These are phyloP conservation scores for Cystofilobasidium bisporidii DNA, from an alignment of 768 basidiomycete species.

Conservation along the genomic window DNA sequence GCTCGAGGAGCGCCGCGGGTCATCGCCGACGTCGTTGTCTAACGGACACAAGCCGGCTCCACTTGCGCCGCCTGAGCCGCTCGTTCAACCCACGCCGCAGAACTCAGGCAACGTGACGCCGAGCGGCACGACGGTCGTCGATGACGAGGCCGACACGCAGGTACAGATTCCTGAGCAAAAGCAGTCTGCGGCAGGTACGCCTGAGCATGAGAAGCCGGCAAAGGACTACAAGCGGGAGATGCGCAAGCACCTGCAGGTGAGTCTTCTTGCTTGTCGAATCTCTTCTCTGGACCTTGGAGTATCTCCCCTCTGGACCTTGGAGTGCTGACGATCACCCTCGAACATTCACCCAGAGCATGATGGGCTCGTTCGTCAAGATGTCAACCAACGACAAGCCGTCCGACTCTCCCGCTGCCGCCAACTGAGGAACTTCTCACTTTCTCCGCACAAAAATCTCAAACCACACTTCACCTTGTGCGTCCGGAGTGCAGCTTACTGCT, in stretches of 20 bases:
- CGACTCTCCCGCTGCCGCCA: neutral
- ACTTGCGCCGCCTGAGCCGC: neutral
- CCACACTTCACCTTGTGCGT: neutral
- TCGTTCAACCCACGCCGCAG: neutral
- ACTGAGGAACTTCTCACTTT: too few relatives aligned
- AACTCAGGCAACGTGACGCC: neutral
- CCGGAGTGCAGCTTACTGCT: too few relatives aligned
- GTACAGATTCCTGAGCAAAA: neutral
- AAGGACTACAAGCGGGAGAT: constrained; percentile 9
- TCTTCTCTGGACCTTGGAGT: too few relatives aligned
- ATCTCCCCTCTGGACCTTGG: too few relatives aligned
- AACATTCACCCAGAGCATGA: constrained; percentile 9
- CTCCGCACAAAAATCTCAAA: too few relatives aligned
- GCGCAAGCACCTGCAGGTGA: neutral
- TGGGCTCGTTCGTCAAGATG: neutral
- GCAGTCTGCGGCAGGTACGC: neutral
- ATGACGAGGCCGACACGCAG: neutral
- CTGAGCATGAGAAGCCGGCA: neutral
- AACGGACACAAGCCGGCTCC: neutral
- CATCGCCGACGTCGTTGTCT: neutral
- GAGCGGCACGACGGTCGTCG: neutral
- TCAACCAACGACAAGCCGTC: neutral
- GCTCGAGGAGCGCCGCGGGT: neutral
- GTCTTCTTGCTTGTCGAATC: neutral
- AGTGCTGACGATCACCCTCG: too few relatives aligned